A percentile compares a stretch with the other conserved stretches of the same genome.
Conservation (phyloP, 192 early-diverging fungal species). For the Backusella luteola region DNA sequence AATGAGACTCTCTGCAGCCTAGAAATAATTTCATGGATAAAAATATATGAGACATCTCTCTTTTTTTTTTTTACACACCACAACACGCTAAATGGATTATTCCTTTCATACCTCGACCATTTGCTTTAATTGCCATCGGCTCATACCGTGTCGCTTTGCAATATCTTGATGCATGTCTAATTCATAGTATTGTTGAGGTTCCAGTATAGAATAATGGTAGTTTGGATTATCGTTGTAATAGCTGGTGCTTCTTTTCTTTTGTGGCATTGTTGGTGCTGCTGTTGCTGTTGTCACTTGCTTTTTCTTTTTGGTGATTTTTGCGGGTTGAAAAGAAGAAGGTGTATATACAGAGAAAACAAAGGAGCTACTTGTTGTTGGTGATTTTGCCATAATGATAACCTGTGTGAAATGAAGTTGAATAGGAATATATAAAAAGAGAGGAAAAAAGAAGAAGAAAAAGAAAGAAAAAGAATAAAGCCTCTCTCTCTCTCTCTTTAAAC, state of each 20-base stretch:
- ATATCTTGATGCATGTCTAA: neutral
- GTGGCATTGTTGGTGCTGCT: neutral
- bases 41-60: neutral
- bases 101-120: neutral
- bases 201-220: neutral
- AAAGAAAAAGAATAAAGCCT: neutral
- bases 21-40: neutral
- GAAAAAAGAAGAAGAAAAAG: neutral
- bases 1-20: slow-evolving; percentile 3
- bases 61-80: neutral
- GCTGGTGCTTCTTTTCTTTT: neutral
- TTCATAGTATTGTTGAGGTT: neutral
- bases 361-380: neutral
- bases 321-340: neutral
- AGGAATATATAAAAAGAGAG: neutral
- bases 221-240: neutral
- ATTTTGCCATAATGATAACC: neutral
- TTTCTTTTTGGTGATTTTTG: neutral
- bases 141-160: slow-evolving; percentile 2
- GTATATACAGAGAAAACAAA: neutral
- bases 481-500: slow-evolving; percentile 1
- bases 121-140: slow-evolving; percentile 1
- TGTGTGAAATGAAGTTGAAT: neutral
- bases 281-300: neutral
- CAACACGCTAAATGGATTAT: neutral